Evolutionary conservation across 164 flowering plant genomes (phyloP).

Genomic region (Sedum album): DNA sequence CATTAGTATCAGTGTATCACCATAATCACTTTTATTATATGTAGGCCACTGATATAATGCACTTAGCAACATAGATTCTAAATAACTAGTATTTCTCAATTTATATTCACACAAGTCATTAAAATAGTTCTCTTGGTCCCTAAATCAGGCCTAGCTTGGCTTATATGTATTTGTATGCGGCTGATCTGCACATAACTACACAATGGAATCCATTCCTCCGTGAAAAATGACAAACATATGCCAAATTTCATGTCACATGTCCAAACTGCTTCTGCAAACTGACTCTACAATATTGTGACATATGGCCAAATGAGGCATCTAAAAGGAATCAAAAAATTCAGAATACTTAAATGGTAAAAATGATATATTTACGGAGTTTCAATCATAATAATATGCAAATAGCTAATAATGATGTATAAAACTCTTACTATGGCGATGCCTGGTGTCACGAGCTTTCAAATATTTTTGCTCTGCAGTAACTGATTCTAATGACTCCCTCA

Average conservation of each 20-base stretch:
- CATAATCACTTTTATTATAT: background rate
- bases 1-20: background rate
- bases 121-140: background rate
- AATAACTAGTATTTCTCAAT: background rate
- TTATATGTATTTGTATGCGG: background rate
- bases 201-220: background rate
- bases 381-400: background rate
- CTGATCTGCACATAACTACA: background rate
- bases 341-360: background rate
- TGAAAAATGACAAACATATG: background rate
- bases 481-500: conserved; percentile 14
- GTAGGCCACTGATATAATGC: background rate
- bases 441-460: conserved; percentile 14
- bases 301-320: background rate
- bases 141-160: background rate
- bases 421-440: conserved; percentile 16
- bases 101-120: background rate
- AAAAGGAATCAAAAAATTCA: background rate
- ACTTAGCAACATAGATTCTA: background rate
- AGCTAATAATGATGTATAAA: background rate
- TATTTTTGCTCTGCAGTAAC: conserved; percentile 13
- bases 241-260: background rate
- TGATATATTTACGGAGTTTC: background rate
- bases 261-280: background rate
- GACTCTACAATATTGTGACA: background rate